Percentiles rank a stretch among this genome's conserved stretches.
Evolutionary conservation across 2,329 filamentous ascomycete genomes (phyloP).

Genomic region (Monilinia fructicola): DNA sequence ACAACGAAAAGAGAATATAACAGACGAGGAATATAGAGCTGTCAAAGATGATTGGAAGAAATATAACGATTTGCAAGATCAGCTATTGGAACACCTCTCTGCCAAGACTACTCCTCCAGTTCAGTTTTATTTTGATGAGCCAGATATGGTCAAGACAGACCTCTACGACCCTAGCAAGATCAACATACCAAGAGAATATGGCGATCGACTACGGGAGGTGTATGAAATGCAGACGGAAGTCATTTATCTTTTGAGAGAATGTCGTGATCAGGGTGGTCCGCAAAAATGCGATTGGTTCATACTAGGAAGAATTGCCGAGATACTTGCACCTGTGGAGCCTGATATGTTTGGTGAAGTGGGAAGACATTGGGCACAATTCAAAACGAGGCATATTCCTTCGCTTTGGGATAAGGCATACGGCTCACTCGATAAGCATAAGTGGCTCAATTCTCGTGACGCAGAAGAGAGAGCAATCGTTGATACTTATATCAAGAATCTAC

Average conservation of each 20-base stretch:
- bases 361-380: conserved; percentile 12
- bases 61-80: conserved; percentile 13
- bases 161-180: conserved; percentile 16
- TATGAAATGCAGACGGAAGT: not conserved
- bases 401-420: conserved; percentile 12
- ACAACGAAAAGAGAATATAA: not conserved
- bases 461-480: not conserved
- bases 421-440: not conserved
- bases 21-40: conserved; percentile 15
- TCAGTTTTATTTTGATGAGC: conserved; percentile 12
- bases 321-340: conserved; percentile 14
- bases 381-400: conserved; percentile 6
- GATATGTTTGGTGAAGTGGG: conserved; percentile 14
- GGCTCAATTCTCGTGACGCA: not conserved
- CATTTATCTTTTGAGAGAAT: not conserved
- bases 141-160: conserved; percentile 18
- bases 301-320: conserved; percentile 17
- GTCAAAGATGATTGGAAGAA: conserved; percentile 19
- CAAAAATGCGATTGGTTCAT: conserved; percentile 6
- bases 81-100: conserved; percentile 17
- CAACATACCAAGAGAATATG: conserved; percentile 11
- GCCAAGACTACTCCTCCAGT: conserved; percentile 6
- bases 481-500: conserved; percentile 1
- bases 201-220: conserved; percentile 4
- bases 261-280: not conserved